phyloP scores from a whole-genome alignment of 1,284 basidiomycete genomes.

The Leccinum pachyderme region DNA sequence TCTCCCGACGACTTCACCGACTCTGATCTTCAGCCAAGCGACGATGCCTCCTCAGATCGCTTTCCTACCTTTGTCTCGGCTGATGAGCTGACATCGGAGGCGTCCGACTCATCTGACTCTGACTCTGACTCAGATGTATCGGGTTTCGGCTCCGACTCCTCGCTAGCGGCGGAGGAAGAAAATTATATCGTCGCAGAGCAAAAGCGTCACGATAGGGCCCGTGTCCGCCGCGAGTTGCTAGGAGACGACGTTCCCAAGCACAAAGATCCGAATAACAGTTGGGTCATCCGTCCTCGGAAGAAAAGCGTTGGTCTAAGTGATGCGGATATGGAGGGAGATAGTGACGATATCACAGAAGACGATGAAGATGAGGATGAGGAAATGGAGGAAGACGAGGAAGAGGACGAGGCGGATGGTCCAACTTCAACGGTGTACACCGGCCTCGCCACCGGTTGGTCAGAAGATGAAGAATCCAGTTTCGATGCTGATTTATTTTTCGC shows the following conservation, averaged over 20 bases:
- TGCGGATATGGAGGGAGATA: constrained; percentile 53
- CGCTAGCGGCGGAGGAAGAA: constrained; percentile 62
- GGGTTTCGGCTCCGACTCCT: constrained; percentile 53
- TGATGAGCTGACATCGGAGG: constrained; percentile 49
- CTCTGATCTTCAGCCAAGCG: constrained; percentile 27
- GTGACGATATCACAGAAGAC: constrained; percentile 43
- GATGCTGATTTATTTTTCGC: constrained; percentile 79
- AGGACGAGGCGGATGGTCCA: constrained; percentile 44
- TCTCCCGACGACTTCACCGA: constrained; percentile 35
- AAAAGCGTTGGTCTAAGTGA: constrained; percentile 64
- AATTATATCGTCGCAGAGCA: constrained; percentile 54
- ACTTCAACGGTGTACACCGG: constrained; percentile 50
- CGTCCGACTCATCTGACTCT: constrained; percentile 42
- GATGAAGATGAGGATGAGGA: constrained; percentile 49
- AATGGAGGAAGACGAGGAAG: constrained; percentile 39
- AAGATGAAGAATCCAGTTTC: constrained; percentile 70
- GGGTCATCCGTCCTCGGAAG: constrained; percentile 68
- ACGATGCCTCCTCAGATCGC: constrained; percentile 38
- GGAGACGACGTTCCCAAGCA: constrained; percentile 49
- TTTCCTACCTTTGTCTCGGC: constrained; percentile 73
- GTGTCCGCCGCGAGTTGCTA: constrained; percentile 53
- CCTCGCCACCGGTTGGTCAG: constrained; percentile 66
- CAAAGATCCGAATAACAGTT: constrained; percentile 50
- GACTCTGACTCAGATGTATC: constrained; percentile 35
- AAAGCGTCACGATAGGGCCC: constrained; percentile 43